Percentiles rank a stretch among this genome's conserved stretches.
phyloP scores from a whole-genome alignment of 495 filamentous ascomycete species.

The Neurospora sp. region DNA sequence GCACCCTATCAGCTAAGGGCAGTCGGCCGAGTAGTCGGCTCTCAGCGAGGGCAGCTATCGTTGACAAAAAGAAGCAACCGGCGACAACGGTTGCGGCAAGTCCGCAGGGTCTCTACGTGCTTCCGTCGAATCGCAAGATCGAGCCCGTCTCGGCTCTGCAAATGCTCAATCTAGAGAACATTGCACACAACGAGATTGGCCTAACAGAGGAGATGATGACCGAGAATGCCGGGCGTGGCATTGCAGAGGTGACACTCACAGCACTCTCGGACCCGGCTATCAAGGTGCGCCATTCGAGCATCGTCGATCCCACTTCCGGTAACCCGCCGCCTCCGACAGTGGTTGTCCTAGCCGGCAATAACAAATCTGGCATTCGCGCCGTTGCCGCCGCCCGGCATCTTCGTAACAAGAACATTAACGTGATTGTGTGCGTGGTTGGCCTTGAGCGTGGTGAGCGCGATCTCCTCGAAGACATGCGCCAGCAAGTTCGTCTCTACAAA shows the following conservation, averaged over 20 bases:
- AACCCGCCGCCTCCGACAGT: constrained; percentile 45
- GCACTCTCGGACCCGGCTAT: constrained; percentile 47
- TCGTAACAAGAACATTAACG: constrained; percentile 63
- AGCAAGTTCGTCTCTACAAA: constrained; percentile 66
- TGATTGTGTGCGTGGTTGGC: constrained; percentile 75
- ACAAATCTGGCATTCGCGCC: constrained; percentile 72
- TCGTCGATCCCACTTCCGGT: constrained; percentile 20
- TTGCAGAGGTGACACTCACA: constrained; percentile 69
- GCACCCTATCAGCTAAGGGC: constrained; percentile 17
- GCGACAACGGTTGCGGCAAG: neutral
- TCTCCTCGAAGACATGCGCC: constrained; percentile 60
- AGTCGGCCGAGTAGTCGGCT: constrained; percentile 26
- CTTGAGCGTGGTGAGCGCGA: constrained; percentile 54
- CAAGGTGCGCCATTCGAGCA: constrained; percentile 34
- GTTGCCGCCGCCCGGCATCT: constrained; percentile 81
- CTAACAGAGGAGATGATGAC: constrained; percentile 82
- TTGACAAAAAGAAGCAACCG: constrained; percentile 24
- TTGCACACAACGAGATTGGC: constrained; percentile 72
- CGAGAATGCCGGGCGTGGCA: constrained; percentile 80
- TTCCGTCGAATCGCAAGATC: constrained; percentile 58
- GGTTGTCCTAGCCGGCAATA: constrained; percentile 78
- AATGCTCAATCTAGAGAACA: constrained; percentile 83
- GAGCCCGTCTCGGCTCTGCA: constrained; percentile 75
- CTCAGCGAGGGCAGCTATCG: constrained; percentile 11
- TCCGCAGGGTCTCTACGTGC: constrained; percentile 33